These are phyloP conservation scores for Coprinopsis cinerea DNA, from an alignment of 768 basidiomycete genomes.

Conservation along the genomic window DNA sequence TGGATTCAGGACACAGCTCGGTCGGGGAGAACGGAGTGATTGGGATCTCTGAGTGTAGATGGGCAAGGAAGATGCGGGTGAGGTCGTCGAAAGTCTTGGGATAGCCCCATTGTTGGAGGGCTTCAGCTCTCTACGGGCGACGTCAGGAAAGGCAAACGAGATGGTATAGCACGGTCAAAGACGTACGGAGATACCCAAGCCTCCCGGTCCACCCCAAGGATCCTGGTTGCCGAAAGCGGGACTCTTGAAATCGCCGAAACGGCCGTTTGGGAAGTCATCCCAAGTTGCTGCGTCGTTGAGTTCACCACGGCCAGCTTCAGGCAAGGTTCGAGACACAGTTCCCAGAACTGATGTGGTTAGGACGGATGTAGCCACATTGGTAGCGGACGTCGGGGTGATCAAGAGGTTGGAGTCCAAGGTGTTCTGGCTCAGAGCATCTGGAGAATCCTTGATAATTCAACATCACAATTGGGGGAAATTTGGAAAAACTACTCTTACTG, in stretches of 20 bases:
- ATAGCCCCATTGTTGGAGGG: conserved; percentile 69
- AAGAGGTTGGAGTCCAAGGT: conserved; percentile 31
- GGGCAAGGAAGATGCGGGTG: conserved; percentile 70
- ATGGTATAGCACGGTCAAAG: neutral
- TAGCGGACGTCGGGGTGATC: conserved; percentile 62
- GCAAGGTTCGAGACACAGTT: conserved; percentile 40
- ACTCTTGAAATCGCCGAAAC: conserved; percentile 96
- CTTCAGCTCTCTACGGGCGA: conserved; percentile 48
- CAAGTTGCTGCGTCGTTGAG: conserved; percentile 73
- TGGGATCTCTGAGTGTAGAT: conserved; percentile 67
- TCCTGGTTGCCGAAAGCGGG: conserved; percentile 87
- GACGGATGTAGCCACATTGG: conserved; percentile 52
- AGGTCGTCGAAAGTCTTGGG: conserved; percentile 64
- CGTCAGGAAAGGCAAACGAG: neutral
- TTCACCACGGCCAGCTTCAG: conserved; percentile 65
- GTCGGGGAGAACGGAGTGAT: conserved; percentile 87
- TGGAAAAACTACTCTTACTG: too few species aligned
- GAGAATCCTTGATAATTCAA: conserved; percentile 31
- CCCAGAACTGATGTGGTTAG: conserved; percentile 53
- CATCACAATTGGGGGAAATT: neutral
- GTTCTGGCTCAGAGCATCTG: conserved; percentile 25
- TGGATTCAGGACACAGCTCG: conserved; percentile 78
- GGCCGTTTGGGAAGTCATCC: conserved; percentile 98
- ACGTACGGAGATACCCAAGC: conserved; percentile 53
- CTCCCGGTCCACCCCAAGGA: conserved; percentile 79